Conservation (phyloP, 768 basidiomycete species). For the Crucibulum laeve region DNA sequence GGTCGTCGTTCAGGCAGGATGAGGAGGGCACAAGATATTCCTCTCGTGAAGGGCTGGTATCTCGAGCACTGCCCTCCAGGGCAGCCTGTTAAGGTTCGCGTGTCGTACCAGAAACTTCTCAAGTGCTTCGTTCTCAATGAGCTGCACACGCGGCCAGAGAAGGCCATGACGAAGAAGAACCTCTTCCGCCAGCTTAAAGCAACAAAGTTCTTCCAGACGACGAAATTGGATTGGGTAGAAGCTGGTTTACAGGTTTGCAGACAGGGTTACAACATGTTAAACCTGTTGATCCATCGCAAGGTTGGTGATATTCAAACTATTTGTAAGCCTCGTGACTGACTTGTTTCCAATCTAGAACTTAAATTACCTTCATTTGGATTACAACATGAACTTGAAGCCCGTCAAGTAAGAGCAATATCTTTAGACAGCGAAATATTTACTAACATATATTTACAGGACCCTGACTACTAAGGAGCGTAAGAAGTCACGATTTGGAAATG, state of each 20-base stretch:
- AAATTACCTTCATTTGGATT: slow-evolving; percentile 94
- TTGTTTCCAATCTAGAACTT: slow-evolving; percentile 50
- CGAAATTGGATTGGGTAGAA: slow-evolving; percentile 97
- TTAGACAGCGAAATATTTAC: slow-evolving; percentile 6
- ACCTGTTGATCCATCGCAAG: slow-evolving; percentile 98
- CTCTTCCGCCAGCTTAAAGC: slow-evolving; percentile 93
- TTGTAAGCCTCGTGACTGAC: not conserved
- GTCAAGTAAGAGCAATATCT: slow-evolving; percentile 51
- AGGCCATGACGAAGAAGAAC: slow-evolving; percentile 98
- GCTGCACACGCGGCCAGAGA: slow-evolving; percentile 82
- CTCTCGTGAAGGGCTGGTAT: slow-evolving; percentile 98
- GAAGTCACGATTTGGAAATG: slow-evolving; percentile 99
- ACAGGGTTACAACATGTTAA: slow-evolving; percentile 99
- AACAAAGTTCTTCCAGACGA: slow-evolving; percentile 99
- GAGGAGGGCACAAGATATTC: slow-evolving; percentile 92
- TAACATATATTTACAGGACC: slow-evolving; percentile 50
- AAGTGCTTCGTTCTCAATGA: slow-evolving; percentile 97
- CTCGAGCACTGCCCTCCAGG: slow-evolving; percentile 96
- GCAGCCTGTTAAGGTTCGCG: slow-evolving; percentile 96
- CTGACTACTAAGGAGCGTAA: slow-evolving; percentile 99
- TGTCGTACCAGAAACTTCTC: slow-evolving; percentile 96
- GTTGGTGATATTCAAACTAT: slow-evolving; percentile 26
- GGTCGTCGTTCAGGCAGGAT: slow-evolving; percentile 88
- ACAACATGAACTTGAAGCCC: slow-evolving; percentile 98
- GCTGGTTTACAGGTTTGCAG: slow-evolving; percentile 97